Base-by-base conservation (phyloP, 139 green algal species). In the Dunaliella sp. region DNA sequence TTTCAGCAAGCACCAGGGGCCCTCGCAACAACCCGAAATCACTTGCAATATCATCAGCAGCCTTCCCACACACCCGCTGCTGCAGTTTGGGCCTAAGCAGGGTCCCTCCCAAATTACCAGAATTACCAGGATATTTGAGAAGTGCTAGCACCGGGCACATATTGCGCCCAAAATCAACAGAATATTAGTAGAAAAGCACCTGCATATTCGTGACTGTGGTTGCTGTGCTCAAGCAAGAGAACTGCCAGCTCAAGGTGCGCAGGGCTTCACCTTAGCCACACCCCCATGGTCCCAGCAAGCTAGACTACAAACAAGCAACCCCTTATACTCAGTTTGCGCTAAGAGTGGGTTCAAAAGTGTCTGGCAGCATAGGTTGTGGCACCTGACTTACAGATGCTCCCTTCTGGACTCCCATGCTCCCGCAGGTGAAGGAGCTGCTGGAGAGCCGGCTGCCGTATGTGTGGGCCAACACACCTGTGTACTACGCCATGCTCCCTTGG, bases 381-480 rank as follows among this genome's bases (percentile, higher is more conserved):
- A n/a, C n/a, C 77, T n/a, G 3, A 48, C 32, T 82, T 32, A 57
- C 3, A 34, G 2, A 30, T 12, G 32, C 16, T 58, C 16, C 3
- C 34, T 82, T 32, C 7, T 83, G 79, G 12, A 36, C 79, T 34
- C 1, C 33, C 26, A 65, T 65, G 48, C 48, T 16, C 48, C 16
- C 32, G 33, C 81, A 88, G 74, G 72, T 90, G 34, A 84, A 86
- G 83, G 35, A 30, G 31, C 86, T 97, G 79, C 90, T 97, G 84
- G 87, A 90, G 28, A 88, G 88, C 83, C 87, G 94, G 12, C 84
- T 97, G 81, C 94, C 94, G 3, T 88, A 93, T 57, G 90, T 97
- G 33, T 95, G 88, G 86, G 84, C 79, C 0, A 91, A 92, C n/a
- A 87, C 81, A 26, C 83, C 80, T 1, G 91, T 95, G 16, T 38